phyloP scores from a whole-genome alignment of 2,329 filamentous ascomycete genomes.

The Xylariaceae sp. region DNA sequence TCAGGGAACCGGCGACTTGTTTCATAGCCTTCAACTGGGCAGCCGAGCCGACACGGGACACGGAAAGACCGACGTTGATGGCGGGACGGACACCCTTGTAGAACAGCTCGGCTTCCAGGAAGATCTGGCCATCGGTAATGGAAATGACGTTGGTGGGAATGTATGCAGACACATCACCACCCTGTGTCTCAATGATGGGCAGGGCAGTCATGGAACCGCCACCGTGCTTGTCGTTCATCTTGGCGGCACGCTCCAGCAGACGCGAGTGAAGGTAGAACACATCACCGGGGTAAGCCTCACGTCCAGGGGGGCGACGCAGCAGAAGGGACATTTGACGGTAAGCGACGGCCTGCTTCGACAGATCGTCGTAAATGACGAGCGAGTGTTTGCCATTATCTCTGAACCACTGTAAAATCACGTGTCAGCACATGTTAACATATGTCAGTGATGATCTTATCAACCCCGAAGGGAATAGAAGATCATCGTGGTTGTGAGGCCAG shows the following conservation, averaged over 20 bases:
- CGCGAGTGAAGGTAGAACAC: slow-evolving; percentile 99
- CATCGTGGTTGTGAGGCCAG: no score
- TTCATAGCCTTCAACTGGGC: slow-evolving; percentile 99
- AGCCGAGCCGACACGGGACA: slow-evolving; percentile 98
- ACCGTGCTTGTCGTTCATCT: slow-evolving; percentile 94
- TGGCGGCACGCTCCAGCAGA: slow-evolving; percentile 98
- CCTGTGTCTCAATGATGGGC: slow-evolving; percentile 98
- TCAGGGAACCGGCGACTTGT: slow-evolving; percentile 98
- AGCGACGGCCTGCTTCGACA: slow-evolving; percentile 95
- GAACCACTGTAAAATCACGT: slow-evolving; percentile 21
- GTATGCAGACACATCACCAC: slow-evolving; percentile 99
- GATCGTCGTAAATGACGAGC: slow-evolving; percentile 86
- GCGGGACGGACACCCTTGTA: slow-evolving; percentile 99
- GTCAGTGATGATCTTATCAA: no score
- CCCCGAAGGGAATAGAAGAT: no score
- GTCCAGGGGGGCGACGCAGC: slow-evolving; percentile 92
- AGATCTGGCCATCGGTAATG: slow-evolving; percentile 99
- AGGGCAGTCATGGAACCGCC: slow-evolving; percentile 96
- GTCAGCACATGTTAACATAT: no score
- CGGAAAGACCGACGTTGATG: slow-evolving; percentile 99
- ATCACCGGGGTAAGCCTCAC: slow-evolving; percentile 99
- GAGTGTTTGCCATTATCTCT: slow-evolving; percentile 81
- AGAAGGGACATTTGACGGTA: slow-evolving; percentile 99
- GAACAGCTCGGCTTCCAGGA: slow-evolving; percentile 98
- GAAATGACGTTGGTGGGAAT: slow-evolving; percentile 99